A percentile compares a stretch with the other conserved stretches of the same genome.
Evolutionary conservation across 495 filamentous ascomycete species (phyloP).

Genomic region (Aspergillus incahuasiensis): DNA sequence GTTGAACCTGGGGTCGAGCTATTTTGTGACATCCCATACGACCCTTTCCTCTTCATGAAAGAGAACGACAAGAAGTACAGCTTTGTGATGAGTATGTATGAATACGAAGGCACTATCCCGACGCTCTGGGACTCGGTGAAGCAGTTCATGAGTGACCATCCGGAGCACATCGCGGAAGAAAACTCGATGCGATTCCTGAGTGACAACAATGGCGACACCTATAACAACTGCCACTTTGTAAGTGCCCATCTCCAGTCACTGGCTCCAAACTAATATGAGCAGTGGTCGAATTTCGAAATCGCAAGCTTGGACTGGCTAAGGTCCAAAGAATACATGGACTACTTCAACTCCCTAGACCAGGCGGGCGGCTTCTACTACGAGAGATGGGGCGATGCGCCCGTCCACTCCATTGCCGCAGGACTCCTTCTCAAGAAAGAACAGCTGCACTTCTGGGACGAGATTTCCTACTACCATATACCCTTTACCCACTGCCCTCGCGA

Average conservation of each 20-base stretch:
- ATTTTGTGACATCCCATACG: slow-evolving; percentile 78
- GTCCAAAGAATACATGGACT: slow-evolving; percentile 73
- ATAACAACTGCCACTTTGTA: slow-evolving; percentile 97
- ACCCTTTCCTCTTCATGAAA: slow-evolving; percentile 82
- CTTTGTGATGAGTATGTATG: slow-evolving; percentile 84
- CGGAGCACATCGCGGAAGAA: slow-evolving; percentile 75
- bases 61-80: slow-evolving; percentile 89
- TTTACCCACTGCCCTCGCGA: slow-evolving; percentile 96
- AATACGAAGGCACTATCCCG: slow-evolving; percentile 93
- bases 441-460: slow-evolving; percentile 98
- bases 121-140: slow-evolving; percentile 92
- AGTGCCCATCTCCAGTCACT: slow-evolving; percentile 20
- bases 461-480: slow-evolving; percentile 97
- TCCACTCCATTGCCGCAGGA: slow-evolving; percentile 90
- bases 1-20: slow-evolving; percentile 87
- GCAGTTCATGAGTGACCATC: slow-evolving; percentile 83
- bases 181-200: slow-evolving; percentile 91
- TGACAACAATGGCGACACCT: slow-evolving; percentile 81
- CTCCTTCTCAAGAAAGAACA: slow-evolving; percentile 85
- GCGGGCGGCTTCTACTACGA: slow-evolving; percentile 94
- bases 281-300: slow-evolving; percentile 95
- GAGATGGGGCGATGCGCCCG: slow-evolving; percentile 86
- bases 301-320: slow-evolving; percentile 81
- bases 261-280: slow-evolving; percentile 1
- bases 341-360: slow-evolving; percentile 70